phyloP scores from a whole-genome alignment of 2,329 filamentous ascomycete genomes.

The Colletotrichum sojae region DNA sequence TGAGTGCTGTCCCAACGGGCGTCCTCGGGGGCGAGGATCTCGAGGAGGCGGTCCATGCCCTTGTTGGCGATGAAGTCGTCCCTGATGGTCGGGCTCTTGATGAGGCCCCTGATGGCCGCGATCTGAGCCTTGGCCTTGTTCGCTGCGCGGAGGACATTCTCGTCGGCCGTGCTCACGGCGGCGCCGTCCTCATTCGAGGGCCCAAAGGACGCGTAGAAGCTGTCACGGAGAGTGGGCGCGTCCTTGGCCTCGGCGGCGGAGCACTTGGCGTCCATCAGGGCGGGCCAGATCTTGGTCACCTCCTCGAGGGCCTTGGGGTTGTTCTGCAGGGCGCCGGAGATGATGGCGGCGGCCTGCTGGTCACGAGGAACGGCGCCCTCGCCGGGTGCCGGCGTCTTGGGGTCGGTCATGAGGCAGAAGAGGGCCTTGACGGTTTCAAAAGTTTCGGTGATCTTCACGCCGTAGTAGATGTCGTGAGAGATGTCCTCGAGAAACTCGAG shows the following conservation, averaged over 20 bases:
- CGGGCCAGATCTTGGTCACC: conserved; percentile 63
- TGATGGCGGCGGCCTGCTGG: conserved; percentile 68
- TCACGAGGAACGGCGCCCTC: conserved; percentile 55
- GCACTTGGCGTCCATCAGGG: conserved; percentile 57
- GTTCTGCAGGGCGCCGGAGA: conserved; percentile 74
- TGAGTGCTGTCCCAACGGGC: conserved; percentile 65
- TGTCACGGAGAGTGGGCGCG: conserved; percentile 49
- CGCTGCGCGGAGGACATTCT: conserved; percentile 40
- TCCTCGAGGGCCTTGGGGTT: conserved; percentile 73
- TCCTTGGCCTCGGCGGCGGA: conserved; percentile 32
- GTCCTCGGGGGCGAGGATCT: conserved; percentile 64
- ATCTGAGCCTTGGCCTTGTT: conserved; percentile 57
- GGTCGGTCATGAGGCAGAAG: conserved; percentile 66
- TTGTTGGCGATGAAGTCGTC: conserved; percentile 67
- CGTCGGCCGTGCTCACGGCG: not conserved
- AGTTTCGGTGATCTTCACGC: conserved; percentile 73
- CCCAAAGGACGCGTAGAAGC: conserved; percentile 59
- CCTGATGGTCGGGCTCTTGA: conserved; percentile 68
- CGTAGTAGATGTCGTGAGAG: conserved; percentile 79
- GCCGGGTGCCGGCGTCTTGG: conserved; percentile 43
- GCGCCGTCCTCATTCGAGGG: conserved; percentile 42
- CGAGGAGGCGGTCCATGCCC: conserved; percentile 69
- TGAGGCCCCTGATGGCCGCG: conserved; percentile 67
- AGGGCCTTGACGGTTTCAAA: conserved; percentile 66
- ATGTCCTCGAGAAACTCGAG: conserved; percentile 73